These are phyloP conservation scores for Crassisporium funariophilum DNA, from an alignment of 768 basidiomycete species.

Conservation along the genomic window DNA sequence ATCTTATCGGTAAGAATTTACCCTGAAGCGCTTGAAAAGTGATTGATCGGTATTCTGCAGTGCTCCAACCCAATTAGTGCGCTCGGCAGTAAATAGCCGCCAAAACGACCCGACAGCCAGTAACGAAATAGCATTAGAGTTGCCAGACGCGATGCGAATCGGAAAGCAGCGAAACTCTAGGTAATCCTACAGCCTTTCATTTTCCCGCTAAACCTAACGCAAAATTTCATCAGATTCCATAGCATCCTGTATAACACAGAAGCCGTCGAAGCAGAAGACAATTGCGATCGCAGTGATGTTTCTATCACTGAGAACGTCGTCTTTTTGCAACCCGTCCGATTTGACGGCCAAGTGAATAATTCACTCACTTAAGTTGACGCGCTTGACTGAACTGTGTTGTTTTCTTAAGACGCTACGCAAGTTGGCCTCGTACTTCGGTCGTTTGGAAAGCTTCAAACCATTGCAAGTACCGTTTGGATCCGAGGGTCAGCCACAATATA, in stretches of 20 bases:
- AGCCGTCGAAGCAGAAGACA: conserved; percentile 47
- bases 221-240: conserved; percentile 31
- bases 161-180: conserved; percentile 54
- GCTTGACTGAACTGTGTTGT: not conserved
- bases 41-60: conserved; percentile 22
- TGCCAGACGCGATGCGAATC: conserved; percentile 64
- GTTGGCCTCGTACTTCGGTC: conserved; percentile 63
- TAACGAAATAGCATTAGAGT: conserved; percentile 43
- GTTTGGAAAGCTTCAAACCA: conserved; percentile 55
- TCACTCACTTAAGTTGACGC: not conserved
- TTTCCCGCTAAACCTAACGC: not conserved
- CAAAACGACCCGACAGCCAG: conserved; percentile 16
- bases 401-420: conserved; percentile 47
- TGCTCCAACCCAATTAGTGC: conserved; percentile 39
- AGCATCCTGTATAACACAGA: conserved; percentile 58
- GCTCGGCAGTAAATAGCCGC: conserved; percentile 16
- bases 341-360: conserved; percentile 53
- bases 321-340: conserved; percentile 58
- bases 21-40: conserved; percentile 1
- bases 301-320: conserved; percentile 32
- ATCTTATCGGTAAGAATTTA: conserved; percentile 56
- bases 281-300: conserved; percentile 19
- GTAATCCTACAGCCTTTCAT: conserved; percentile 30
- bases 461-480: conserved; percentile 21
- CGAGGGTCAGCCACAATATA: conserved; percentile 2